phyloP scores from a whole-genome alignment of 2,329 filamentous ascomycete genomes.

The Colletotrichum godetiae region DNA sequence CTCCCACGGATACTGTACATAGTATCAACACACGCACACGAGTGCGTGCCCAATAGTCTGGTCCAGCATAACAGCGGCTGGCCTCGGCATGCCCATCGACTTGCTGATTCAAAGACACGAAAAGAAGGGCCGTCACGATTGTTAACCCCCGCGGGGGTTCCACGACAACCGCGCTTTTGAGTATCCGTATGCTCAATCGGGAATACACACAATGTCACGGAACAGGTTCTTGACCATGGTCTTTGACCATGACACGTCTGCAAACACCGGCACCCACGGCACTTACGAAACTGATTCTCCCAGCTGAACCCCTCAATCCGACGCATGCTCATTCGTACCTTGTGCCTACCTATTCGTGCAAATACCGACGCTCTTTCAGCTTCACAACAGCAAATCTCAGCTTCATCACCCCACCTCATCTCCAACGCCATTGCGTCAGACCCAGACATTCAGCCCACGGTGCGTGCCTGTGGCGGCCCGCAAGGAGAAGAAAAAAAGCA shows the following conservation, averaged over 20 bases:
- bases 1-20: not conserved
- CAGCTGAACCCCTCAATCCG: not conserved
- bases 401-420: not conserved
- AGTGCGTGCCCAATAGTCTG: conserved; percentile 16
- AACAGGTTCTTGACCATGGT: not conserved
- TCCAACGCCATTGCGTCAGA: conserved; percentile 26
- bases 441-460: conserved; percentile 1
- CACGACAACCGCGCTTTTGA: not conserved
- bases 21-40: not conserved
- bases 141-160: not conserved
- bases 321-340: not conserved
- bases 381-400: not conserved
- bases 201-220: not conserved
- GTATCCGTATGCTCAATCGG: not conserved
- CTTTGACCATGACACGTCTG: conserved; percentile 13
- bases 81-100: conserved; percentile 27
- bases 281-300: not conserved
- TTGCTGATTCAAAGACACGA: not conserved
- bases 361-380: not conserved
- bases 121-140: not conserved
- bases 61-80: conserved; percentile 13
- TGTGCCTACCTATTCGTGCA: not conserved
- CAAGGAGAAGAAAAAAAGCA: not conserved
- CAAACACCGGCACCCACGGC: not conserved
- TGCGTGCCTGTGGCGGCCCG: not conserved